phyloP scores from a whole-genome alignment of 2,329 filamentous ascomycete genomes.

The Cladophialophora yegresii region DNA sequence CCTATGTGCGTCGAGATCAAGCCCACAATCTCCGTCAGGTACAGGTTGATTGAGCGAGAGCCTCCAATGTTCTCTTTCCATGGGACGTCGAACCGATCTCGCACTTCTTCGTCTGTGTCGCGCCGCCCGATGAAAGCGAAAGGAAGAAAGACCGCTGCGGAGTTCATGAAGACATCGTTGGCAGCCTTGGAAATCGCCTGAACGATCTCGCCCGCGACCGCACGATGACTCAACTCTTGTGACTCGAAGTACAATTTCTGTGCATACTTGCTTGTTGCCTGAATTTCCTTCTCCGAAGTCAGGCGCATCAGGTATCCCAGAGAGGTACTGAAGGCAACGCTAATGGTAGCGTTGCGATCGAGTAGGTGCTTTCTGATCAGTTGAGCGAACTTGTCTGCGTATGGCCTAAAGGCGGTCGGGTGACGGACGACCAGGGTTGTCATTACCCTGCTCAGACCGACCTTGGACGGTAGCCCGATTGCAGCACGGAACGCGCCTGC shows the following conservation, averaged over 20 bases:
- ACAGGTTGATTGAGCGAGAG: conserved; percentile 75
- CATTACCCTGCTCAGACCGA: conserved; percentile 83
- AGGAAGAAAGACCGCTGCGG: conserved; percentile 75
- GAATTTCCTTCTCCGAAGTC: conserved; percentile 60
- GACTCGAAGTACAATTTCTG: conserved; percentile 76
- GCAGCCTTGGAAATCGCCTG: conserved; percentile 81
- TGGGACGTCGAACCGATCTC: conserved; percentile 76
- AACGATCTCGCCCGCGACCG: conserved; percentile 79
- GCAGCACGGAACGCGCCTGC: conserved; percentile 80
- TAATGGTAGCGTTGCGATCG: conserved; percentile 92
- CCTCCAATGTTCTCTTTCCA: conserved; percentile 93
- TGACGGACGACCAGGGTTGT: conserved; percentile 82
- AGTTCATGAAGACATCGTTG: conserved; percentile 79
- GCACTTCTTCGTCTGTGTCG: conserved; percentile 77
- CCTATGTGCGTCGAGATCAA: conserved; percentile 70
- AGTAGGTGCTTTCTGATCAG: conserved; percentile 78
- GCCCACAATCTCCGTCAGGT: conserved; percentile 76
- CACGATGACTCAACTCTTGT: conserved; percentile 73
- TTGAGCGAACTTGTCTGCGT: conserved; percentile 74
- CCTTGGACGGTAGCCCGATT: conserved; percentile 89
- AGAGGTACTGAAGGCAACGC: conserved; percentile 80
- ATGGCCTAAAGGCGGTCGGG: conserved; percentile 70
- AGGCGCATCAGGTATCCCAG: conserved; percentile 78
- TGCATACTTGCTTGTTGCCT: conserved; percentile 57
- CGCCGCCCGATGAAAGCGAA: conserved; percentile 87